phyloP scores from a whole-genome alignment of 371 early-diverging fungal genomes.

The Mortierella sp. region DNA sequence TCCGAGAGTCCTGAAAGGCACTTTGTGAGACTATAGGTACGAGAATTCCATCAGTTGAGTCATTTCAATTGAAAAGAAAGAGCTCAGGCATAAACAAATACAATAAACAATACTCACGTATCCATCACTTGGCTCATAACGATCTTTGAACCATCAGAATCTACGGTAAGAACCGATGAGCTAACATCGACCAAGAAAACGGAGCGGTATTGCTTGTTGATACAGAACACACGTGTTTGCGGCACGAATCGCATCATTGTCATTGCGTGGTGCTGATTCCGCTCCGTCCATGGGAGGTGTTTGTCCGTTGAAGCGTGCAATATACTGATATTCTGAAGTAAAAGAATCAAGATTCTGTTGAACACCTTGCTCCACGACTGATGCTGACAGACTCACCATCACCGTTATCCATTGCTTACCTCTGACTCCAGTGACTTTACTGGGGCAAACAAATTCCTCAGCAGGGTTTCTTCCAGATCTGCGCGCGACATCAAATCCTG shows the following conservation, averaged over 20 bases:
- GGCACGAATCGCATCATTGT: constrained; percentile 67
- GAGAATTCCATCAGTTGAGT: neutral
- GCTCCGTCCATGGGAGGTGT: constrained; percentile 53
- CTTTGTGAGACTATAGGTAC: constrained; percentile 31
- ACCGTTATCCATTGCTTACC: constrained; percentile 15
- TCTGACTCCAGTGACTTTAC: constrained; percentile 36
- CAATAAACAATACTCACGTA: constrained; percentile 57
- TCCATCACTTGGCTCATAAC: constrained; percentile 66
- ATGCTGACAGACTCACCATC: neutral
- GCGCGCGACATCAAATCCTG: constrained; percentile 42
- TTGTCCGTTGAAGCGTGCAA: constrained; percentile 55
- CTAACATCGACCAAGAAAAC: constrained; percentile 81
- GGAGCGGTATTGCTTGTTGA: constrained; percentile 70
- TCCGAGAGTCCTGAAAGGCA: constrained; percentile 51
- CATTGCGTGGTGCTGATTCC: constrained; percentile 26
- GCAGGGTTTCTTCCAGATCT: constrained; percentile 46
- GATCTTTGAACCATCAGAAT: constrained; percentile 63
- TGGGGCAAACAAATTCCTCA: constrained; percentile 34
- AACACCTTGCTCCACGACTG: neutral
- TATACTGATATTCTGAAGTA: constrained; percentile 49
- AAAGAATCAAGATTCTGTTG: neutral
- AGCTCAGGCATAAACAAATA: neutral
- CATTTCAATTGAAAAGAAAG: neutral
- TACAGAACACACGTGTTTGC: constrained; percentile 69
- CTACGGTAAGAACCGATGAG: constrained; percentile 78